Evolutionary conservation across 2,329 filamentous ascomycete genomes (phyloP), one percentile per base, ranked within the genome.

Genomic region (Aspergillus sojae): DNA sequence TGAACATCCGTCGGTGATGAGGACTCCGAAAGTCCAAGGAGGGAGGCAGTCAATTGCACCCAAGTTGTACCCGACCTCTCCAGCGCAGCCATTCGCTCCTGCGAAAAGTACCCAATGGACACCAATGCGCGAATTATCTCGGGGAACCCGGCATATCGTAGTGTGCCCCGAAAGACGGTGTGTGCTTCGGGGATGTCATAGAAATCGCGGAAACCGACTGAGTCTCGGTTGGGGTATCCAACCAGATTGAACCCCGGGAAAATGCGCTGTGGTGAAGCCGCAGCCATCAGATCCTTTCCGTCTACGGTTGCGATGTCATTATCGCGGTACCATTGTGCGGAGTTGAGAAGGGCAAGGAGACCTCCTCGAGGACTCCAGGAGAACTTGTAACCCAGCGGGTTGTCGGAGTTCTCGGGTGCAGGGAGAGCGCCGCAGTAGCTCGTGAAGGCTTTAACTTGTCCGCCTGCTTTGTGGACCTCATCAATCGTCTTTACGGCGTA

Each of bases 401-500:
- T 62, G 43, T 58, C 56, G 9, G 60, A 45, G 21, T 48, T 36
- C 30, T 58, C 26, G 11, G 60, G 60, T 2, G 55, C 56, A 4
- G 60, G 60, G 19, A 62, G 36, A 14, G 55, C 60, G 9, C 60
- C 60, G 19, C 60, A 62, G 34, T 50, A 62, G 55, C 60, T 62
- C 21, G 45, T 58, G n/a, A 58, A 62, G 3, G 60, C 36, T 19
- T 14, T 19, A 0, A 62, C 46, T 7, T 58, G 23, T 7, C 60
- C 60, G 12, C 56, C 60, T 14, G 36, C 48, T 3, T 30, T 19
- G 34, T 62, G 60, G 19, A 62, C 60, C 36, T 62, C 60, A 30
- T 62, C 46, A 4, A 58, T 62, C 4, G 60, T 62, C 46, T 62
- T 62, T 5, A 62, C 36, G 32, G 60, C 60, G 46, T 62, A 62